Evolutionary conservation across 768 basidiomycete genomes (phyloP), one percentile per base, ranked within the genome.

Genomic region (Boletus fagicola): DNA sequence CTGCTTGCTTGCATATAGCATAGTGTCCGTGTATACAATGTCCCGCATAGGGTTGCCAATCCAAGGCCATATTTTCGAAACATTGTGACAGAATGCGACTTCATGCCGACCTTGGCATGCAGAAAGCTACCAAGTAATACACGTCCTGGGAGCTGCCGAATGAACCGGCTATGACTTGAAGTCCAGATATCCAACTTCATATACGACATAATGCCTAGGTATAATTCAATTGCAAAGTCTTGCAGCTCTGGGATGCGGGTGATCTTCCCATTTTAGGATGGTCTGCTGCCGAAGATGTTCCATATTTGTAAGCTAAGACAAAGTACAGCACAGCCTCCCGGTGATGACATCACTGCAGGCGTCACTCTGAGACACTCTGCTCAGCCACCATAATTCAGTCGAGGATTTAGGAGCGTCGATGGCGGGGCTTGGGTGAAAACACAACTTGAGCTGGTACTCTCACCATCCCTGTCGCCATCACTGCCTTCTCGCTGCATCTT

Each of bases 311-410:
- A 16, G 8, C 16, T 18, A 12, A 35, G 18, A 18, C 38, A 3
- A 2, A 16, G 9, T 9, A 8, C 9, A 39, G 38, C 38, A 39
- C 38, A 39, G 38, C 38, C 38, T n/a, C 38, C 2, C 6, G 38
- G 16, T 8, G 38, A 39, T 38, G 38, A 38, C 36, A 39, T 39
- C 38, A 39, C 36, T 38, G 6, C 36, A 13, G 13, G 16, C 36
- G 15, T 38, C 36, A 38, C 36, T 12, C 36, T 7, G 36, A 22
- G 7, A 15, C 20, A 22, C 24, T 9, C 30, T 46, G 26, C 10
- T n/a, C 43, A 54, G 55, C 43, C 51, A 56, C 55, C 5, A 13
- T 8, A 53, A 49, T 49, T 49, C 31, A 49, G 33, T 35, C 20
- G 13, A 35, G 15, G 20, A 30, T 18, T 47, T 57, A 57, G 54